A percentile compares a stretch with the other conserved stretches of the same genome.
Conservation (phyloP, 768 basidiomycete genomes). For the Tulasnella sp. region DNA sequence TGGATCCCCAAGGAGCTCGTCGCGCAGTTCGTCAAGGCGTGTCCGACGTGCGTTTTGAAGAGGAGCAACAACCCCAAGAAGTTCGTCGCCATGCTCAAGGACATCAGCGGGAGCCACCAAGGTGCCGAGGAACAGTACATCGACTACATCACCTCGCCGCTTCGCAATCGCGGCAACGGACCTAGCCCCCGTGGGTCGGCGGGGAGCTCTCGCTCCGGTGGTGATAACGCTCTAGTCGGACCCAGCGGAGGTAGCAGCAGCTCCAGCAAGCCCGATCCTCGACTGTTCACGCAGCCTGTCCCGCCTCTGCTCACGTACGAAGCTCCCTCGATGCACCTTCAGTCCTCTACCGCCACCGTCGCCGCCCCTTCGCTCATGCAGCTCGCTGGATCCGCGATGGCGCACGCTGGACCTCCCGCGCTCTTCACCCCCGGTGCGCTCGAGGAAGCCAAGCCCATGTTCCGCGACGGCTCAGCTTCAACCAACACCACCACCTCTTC, state of each 20-base stretch:
- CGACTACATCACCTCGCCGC: conserved; percentile 4
- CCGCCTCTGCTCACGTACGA: background rate
- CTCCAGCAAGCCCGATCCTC: background rate
- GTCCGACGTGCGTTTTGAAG: conserved; percentile 57
- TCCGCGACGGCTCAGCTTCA: conserved; percentile 15
- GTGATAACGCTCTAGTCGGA: background rate
- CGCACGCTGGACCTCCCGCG: conserved; percentile 41
- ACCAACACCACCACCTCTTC: conserved; percentile 1
- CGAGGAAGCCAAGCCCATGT: conserved; percentile 31
- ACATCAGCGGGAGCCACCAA: conserved; percentile 1
- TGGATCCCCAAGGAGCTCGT: conserved; percentile 82
- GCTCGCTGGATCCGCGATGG: background rate
- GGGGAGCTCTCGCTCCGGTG: background rate
- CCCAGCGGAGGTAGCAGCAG: background rate
- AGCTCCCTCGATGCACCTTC: background rate
- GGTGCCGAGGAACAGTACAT: conserved; percentile 2
- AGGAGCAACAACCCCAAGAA: conserved; percentile 27
- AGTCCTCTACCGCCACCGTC: no score
- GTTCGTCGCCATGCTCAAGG: conserved; percentile 14
- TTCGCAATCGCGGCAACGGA: background rate
- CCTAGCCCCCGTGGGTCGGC: background rate
- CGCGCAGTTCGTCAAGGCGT: conserved; percentile 63
- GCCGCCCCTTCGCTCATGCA: background rate
- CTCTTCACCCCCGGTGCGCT: conserved; percentile 93
- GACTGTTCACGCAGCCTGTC: background rate